phyloP scores from a whole-genome alignment of 106 monocot genomes.

The Dendrobium officinale region DNA sequence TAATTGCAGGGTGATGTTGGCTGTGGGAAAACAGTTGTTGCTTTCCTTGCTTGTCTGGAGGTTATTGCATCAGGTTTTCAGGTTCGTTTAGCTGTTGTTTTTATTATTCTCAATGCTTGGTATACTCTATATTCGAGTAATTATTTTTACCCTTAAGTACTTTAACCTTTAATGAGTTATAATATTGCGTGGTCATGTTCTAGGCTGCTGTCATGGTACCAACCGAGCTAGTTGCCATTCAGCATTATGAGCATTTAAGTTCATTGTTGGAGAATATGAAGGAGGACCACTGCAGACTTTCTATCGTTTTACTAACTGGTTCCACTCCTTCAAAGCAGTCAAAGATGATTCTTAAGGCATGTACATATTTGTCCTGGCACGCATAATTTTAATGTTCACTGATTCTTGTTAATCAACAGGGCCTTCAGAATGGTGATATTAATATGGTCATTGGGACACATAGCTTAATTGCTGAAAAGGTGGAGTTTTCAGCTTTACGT shows the following conservation, averaged over 20 bases:
- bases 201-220: constrained; percentile 99
- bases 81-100: constrained; percentile 29
- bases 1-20: constrained; percentile 93
- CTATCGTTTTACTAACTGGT: constrained; percentile 77
- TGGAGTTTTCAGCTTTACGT: constrained; percentile 78
- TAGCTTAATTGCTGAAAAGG: constrained; percentile 83
- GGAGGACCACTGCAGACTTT: constrained; percentile 46
- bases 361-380: background rate
- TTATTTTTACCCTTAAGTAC: background rate
- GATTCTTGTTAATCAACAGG: constrained; percentile 40
- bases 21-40: constrained; percentile 96
- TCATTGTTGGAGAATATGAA: constrained; percentile 58
- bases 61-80: constrained; percentile 92
- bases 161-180: background rate
- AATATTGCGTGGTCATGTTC: background rate
- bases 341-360: constrained; percentile 53
- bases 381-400: background rate
- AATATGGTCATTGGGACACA: constrained; percentile 93
- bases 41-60: constrained; percentile 95
- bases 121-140: background rate
- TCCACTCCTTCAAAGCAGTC: constrained; percentile 71
- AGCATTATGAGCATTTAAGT: constrained; percentile 74
- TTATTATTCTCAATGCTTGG: background rate
- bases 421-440: constrained; percentile 69
- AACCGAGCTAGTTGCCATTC: constrained; percentile 81